A percentile compares a stretch with the other conserved stretches of the same genome.
phyloP scores from a whole-genome alignment of 208 protist genomes.

The Trypanosoma vivax region DNA sequence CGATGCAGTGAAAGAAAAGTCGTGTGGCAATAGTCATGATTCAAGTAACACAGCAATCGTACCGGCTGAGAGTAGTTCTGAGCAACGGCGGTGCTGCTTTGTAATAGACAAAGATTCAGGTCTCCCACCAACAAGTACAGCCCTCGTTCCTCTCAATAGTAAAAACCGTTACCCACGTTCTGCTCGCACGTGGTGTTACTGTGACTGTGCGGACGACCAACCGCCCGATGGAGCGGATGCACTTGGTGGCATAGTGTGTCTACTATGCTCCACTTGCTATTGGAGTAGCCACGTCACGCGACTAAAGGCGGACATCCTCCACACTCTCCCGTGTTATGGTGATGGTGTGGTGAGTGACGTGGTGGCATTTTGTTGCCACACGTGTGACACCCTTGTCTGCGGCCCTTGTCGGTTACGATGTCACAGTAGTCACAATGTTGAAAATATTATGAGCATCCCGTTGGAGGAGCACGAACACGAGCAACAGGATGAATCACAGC shows the following conservation, averaged over 20 bases:
- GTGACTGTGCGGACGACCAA: slow-evolving; percentile 46
- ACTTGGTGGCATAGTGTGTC: slow-evolving; percentile 58
- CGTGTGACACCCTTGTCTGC: slow-evolving; percentile 68
- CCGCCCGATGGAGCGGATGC: slow-evolving; percentile 49
- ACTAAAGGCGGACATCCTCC: slow-evolving; percentile 42
- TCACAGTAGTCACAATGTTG: slow-evolving; percentile 69
- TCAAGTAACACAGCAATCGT: too few species aligned
- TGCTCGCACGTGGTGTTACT: slow-evolving; percentile 72
- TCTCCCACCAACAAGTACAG: slow-evolving; percentile 27
- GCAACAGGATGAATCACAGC: too few species aligned
- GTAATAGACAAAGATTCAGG: slow-evolving; percentile 60
- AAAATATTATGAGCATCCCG: slow-evolving; percentile 20
- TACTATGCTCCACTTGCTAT: slow-evolving; percentile 73
- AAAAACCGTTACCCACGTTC: slow-evolving; percentile 76
- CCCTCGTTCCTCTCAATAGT: slow-evolving; percentile 48
- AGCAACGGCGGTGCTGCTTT: slow-evolving; percentile 52
- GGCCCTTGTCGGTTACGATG: slow-evolving; percentile 73
- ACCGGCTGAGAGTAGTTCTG: slow-evolving; percentile 14
- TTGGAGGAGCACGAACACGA: slow-evolving; percentile 30
- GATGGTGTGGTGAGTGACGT: slow-evolving; percentile 64
- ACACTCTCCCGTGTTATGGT: slow-evolving; percentile 71
- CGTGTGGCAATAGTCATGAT: not conserved
- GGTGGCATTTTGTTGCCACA: slow-evolving; percentile 60
- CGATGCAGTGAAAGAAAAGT: slow-evolving; percentile 5
- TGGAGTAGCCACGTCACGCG: slow-evolving; percentile 73